phyloP scores from a whole-genome alignment of 345 rosid genomes.

The Draba incana region DNA sequence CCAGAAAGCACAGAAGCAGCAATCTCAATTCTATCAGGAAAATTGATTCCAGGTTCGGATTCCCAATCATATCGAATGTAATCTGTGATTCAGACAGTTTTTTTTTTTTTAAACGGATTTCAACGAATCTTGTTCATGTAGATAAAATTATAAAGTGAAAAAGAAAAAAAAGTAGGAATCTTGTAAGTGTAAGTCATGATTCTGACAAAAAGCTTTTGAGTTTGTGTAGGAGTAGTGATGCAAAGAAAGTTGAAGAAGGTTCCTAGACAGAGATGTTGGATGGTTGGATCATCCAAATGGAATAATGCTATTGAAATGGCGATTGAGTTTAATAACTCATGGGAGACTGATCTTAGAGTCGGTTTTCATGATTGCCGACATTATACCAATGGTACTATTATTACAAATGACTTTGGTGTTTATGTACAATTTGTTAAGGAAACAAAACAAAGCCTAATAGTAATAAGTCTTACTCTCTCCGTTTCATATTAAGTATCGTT shows the following conservation, averaged over 20 bases:
- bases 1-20: conserved; percentile 42
- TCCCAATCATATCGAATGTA: conserved; percentile 32
- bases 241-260: conserved; percentile 56
- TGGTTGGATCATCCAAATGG: conserved; percentile 58
- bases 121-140: conserved; percentile 28
- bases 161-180: conserved; percentile 4
- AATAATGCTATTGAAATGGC: conserved; percentile 58
- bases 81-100: conserved; percentile 19
- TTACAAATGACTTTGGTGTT: neutral
- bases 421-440: neutral
- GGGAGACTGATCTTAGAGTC: conserved; percentile 68
- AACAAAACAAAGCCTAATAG: neutral
- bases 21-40: conserved; percentile 35
- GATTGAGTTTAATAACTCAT: conserved; percentile 48
- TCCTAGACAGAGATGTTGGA: conserved; percentile 72
- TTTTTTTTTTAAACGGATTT: neutral
- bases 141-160: neutral
- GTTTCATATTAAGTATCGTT: too few species aligned
- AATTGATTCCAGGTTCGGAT: conserved; percentile 40
- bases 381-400: conserved; percentile 63
- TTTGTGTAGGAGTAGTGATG: conserved; percentile 53
- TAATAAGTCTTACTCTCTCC: too few species aligned
- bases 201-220: neutral
- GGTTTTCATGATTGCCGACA: conserved; percentile 78
- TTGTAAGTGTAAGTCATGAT: conserved; percentile 14